Percentiles rank a stretch among this genome's conserved stretches.
phyloP scores from a whole-genome alignment of 768 basidiomycete species.

The Kwoniella pini region DNA sequence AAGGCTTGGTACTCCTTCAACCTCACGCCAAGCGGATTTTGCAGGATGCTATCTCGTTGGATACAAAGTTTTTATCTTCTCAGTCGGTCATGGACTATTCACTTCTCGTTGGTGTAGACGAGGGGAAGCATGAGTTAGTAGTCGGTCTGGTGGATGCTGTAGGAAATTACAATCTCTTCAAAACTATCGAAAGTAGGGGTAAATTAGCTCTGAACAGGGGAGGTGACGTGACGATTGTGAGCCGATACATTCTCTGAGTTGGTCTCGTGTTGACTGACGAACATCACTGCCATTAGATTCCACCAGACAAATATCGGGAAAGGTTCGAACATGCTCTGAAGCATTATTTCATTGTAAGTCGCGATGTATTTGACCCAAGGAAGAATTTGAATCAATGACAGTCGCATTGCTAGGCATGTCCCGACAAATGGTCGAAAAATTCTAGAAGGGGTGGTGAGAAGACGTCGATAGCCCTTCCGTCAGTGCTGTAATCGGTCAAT shows the following conservation, averaged over 20 bases:
- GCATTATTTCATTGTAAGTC: not conserved
- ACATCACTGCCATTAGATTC: slow-evolving; percentile 57
- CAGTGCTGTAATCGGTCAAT: not conserved
- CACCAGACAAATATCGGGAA: slow-evolving; percentile 75
- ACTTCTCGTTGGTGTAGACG: slow-evolving; percentile 72
- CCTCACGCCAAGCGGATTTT: slow-evolving; percentile 75
- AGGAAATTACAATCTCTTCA: slow-evolving; percentile 81
- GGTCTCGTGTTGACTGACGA: not conserved
- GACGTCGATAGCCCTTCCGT: not conserved
- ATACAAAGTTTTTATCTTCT: slow-evolving; percentile 71
- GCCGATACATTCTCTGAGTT: slow-evolving; percentile 1
- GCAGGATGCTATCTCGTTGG: slow-evolving; percentile 66
- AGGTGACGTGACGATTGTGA: slow-evolving; percentile 70
- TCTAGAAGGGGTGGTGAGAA: not conserved
- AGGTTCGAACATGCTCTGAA: slow-evolving; percentile 69
- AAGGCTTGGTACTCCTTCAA: slow-evolving; percentile 65
- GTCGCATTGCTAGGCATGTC: not conserved
- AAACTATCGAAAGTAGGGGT: slow-evolving; percentile 81
- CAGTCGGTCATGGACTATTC: slow-evolving; percentile 88
- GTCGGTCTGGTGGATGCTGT: slow-evolving; percentile 85
- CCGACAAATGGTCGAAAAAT: not conserved
- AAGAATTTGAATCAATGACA: not conserved
- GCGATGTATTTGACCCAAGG: not conserved
- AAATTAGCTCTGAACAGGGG: slow-evolving; percentile 68
- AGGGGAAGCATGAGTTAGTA: slow-evolving; percentile 66